Evolutionary conservation across 2,329 filamentous ascomycete genomes (phyloP).

Genomic region (Myriangium duriaei): DNA sequence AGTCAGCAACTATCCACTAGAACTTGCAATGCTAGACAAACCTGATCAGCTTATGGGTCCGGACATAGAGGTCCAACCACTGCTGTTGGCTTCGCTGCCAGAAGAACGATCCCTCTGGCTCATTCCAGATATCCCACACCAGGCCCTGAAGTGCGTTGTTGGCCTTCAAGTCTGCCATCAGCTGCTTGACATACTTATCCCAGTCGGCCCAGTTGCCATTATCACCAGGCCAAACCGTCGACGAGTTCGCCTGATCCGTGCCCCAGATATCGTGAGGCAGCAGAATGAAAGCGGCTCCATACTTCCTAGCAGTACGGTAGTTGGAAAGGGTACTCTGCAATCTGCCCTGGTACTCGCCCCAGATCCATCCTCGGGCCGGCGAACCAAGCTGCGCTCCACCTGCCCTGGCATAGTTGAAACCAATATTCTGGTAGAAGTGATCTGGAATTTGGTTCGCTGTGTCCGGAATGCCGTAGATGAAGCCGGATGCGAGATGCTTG

Average conservation of each 20-base stretch:
- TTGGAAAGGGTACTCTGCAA: constrained; percentile 34
- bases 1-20: constrained; percentile 8
- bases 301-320: constrained; percentile 31
- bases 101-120: constrained; percentile 31
- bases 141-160: constrained; percentile 28
- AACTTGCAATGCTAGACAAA: no score
- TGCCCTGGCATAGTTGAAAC: constrained; percentile 29
- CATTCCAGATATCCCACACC: constrained; percentile 42
- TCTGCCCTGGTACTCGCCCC: constrained; percentile 25
- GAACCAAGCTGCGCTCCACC: constrained; percentile 31
- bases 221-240: constrained; percentile 36
- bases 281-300: constrained; percentile 14
- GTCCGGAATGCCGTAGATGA: constrained; percentile 33
- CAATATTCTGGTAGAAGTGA: constrained; percentile 28
- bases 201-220: constrained; percentile 36
- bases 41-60: constrained; percentile 28
- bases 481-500: no score
- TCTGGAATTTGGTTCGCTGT: constrained; percentile 27
- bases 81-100: constrained; percentile 26
- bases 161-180: constrained; percentile 27
- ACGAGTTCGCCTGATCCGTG: constrained; percentile 22
- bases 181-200: constrained; percentile 31
- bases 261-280: constrained; percentile 18
- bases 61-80: constrained; percentile 30
- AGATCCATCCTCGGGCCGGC: constrained; percentile 27